Percentiles rank a stretch among this genome's conserved stretches.
These are phyloP conservation scores for Suhomyces chickasaworum DNA, from an alignment of 1,139 yeast species.

Conservation along the genomic window DNA sequence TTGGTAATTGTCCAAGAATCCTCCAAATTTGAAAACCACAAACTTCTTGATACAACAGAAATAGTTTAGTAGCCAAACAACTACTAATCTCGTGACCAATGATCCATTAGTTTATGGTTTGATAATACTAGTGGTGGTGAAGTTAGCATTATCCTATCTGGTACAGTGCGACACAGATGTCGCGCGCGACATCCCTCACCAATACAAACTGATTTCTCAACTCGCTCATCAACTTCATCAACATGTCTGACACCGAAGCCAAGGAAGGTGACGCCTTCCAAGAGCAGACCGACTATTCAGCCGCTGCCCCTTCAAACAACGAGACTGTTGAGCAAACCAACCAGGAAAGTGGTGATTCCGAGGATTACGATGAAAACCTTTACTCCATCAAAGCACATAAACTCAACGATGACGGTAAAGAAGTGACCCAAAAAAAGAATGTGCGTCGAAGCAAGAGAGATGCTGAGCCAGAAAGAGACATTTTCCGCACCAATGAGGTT, in stretches of 20 bases:
- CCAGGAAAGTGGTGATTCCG: conserved; percentile 3
- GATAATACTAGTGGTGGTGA: too few relatives aligned
- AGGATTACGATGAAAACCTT: conserved; percentile 26
- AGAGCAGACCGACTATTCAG: conserved; percentile 8
- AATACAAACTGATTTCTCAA: not conserved
- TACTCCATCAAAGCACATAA: conserved; percentile 39
- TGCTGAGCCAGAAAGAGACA: conserved; percentile 13
- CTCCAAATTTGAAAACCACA: too few relatives aligned
- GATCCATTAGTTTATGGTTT: too few relatives aligned
- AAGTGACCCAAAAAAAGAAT: conserved; percentile 43
- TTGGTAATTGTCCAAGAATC: too few relatives aligned
- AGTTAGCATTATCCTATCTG: not conserved
- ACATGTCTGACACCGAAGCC: conserved; percentile 10
- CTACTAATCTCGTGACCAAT: too few relatives aligned
- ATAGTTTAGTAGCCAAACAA: too few relatives aligned
- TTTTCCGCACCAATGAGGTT: conserved; percentile 15
- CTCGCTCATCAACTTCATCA: conserved; percentile 5
- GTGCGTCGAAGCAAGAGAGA: conserved; percentile 29
- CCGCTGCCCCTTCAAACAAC: not conserved
- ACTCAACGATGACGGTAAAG: conserved; percentile 19
- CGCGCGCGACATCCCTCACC: conserved; percentile 11
- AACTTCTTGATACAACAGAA: too few relatives aligned
- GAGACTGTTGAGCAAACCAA: not conserved
- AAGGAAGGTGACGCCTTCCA: conserved; percentile 6
- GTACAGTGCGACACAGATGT: conserved; percentile 2